Conservation (phyloP, 164 flowering plant species). For the Liquidambar formosana region DNA sequence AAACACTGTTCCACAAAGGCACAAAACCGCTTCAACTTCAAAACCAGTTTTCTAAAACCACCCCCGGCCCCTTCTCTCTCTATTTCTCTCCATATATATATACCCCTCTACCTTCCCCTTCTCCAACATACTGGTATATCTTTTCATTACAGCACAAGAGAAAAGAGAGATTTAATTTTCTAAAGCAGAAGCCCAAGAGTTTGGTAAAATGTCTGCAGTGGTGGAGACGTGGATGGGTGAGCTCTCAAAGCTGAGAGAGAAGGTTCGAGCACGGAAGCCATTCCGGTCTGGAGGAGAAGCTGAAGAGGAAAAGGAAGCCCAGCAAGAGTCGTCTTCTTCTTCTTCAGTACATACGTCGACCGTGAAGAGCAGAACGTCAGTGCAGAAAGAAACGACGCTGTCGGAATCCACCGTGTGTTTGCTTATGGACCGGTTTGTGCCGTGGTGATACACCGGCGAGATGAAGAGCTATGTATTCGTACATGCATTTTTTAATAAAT, state of each 20-base stretch:
- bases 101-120: slow-evolving; percentile 5
- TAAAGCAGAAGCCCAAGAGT: no score
- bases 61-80: not conserved
- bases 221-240: slow-evolving; percentile 43
- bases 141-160: not conserved
- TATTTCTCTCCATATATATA: slow-evolving; percentile 11
- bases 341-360: not conserved
- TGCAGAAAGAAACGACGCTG: slow-evolving; percentile 27
- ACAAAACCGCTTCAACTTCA: not conserved
- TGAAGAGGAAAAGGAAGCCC: slow-evolving; percentile 18
- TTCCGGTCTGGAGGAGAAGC: slow-evolving; percentile 7
- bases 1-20: no score
- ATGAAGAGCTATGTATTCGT: not conserved
- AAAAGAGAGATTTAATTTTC: slow-evolving; percentile 2
- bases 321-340: slow-evolving; percentile 9
- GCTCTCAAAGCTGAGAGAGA: slow-evolving; percentile 39
- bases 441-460: slow-evolving; percentile 28
- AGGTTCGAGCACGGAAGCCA: slow-evolving; percentile 23
- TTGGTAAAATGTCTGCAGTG: slow-evolving; percentile 40
- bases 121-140: not conserved
- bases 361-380: not conserved
- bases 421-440: slow-evolving; percentile 68
- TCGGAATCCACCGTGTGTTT: slow-evolving; percentile 52
- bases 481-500: not conserved
- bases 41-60: not conserved